phyloP scores from a whole-genome alignment of 1,284 basidiomycete genomes.

The Ustilago cynodontis region DNA sequence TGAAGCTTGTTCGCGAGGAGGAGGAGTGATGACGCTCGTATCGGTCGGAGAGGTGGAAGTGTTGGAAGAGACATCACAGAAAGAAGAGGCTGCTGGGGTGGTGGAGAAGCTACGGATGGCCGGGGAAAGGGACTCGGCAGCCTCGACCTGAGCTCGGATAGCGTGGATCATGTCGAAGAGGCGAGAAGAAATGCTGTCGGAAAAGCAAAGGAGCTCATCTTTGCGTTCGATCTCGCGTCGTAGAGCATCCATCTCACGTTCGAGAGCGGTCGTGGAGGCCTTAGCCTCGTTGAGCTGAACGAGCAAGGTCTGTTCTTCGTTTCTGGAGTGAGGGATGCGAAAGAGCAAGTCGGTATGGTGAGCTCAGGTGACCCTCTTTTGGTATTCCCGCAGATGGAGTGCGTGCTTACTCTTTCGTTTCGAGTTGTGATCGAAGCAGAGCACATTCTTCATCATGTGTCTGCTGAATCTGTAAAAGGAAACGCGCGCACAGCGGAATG shows the following conservation, averaged over 20 bases:
- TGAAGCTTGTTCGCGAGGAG: not conserved
- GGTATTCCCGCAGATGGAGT: not conserved
- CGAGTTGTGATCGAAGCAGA: conserved; percentile 9
- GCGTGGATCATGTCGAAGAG: conserved; percentile 27
- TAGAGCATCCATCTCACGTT: conserved; percentile 17
- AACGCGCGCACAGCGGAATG: not conserved
- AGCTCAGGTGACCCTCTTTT: too few species aligned
- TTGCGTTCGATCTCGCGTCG: conserved; percentile 15
- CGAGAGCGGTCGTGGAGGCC: not conserved
- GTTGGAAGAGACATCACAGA: not conserved
- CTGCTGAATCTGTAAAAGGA: conserved; percentile 18
- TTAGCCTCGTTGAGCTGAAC: conserved; percentile 15
- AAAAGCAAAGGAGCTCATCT: conserved; percentile 38
- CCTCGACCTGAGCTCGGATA: conserved; percentile 30
- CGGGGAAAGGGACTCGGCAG: conserved; percentile 29
- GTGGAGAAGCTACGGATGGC: conserved; percentile 33
- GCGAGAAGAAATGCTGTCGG: conserved; percentile 29
- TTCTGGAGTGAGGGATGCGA: conserved; percentile 3
- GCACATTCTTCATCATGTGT: conserved; percentile 17
- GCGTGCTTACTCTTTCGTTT: conserved; percentile 15
- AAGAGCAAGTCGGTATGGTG: not conserved
- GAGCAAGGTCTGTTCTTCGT: conserved; percentile 5
- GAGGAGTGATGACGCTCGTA: not conserved
- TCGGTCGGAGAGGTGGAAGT: not conserved
- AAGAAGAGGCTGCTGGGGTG: not conserved